These are phyloP conservation scores for Lentinula edodes DNA, from an alignment of 768 basidiomycete species.

Conservation along the genomic window DNA sequence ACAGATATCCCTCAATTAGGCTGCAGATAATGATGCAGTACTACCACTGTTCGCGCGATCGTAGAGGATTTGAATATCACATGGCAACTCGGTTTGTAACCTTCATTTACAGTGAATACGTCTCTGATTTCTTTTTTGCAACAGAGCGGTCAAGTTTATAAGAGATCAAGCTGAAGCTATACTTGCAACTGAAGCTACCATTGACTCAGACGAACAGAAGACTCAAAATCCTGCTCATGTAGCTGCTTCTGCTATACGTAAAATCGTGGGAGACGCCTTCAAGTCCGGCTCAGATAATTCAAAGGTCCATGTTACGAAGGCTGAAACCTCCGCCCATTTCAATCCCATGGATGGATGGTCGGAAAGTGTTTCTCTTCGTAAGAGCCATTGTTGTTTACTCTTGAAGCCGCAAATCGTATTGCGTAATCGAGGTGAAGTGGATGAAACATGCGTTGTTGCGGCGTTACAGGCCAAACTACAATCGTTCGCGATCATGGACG, in stretches of 20 bases:
- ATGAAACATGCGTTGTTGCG: conserved; percentile 66
- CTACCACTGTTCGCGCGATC: conserved; percentile 73
- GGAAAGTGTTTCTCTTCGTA: conserved; percentile 61
- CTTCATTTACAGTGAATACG: not conserved
- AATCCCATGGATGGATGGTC: conserved; percentile 71
- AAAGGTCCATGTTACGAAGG: conserved; percentile 16
- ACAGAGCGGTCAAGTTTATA: conserved; percentile 80
- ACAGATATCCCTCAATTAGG: conserved; percentile 11
- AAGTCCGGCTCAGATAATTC: conserved; percentile 40
- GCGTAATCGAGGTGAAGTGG: conserved; percentile 46
- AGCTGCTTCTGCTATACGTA: conserved; percentile 63
- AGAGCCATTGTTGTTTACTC: conserved; percentile 79
- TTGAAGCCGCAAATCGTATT: conserved; percentile 89
- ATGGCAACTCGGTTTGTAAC: conserved; percentile 70
- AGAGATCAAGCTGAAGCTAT: conserved; percentile 68
- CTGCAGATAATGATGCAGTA: conserved; percentile 80
- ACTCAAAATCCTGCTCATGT: conserved; percentile 48
- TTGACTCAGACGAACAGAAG: conserved; percentile 20
- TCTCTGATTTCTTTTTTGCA: not conserved
- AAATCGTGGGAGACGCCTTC: conserved; percentile 49
- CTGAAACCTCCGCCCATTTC: conserved; percentile 27
- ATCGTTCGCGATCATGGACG: conserved; percentile 77
- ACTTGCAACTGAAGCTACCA: conserved; percentile 10
- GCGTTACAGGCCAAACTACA: conserved; percentile 78
- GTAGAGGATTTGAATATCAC: conserved; percentile 81